Conservation (phyloP, 306 rosid species). For the Cucurbita maxima region DNA sequence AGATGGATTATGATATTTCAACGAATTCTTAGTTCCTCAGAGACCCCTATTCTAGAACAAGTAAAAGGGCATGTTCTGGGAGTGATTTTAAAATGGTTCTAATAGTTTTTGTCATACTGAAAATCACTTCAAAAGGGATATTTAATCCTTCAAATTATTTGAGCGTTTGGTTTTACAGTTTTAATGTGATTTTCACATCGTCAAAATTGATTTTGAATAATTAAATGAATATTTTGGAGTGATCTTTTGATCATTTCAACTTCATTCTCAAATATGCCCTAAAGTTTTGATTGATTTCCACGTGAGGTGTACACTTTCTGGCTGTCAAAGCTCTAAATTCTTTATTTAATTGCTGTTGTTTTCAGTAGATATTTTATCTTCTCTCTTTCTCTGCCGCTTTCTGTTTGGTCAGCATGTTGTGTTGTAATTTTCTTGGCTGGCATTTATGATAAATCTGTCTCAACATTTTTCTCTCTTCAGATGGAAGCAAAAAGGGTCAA, state of each 20-base stretch:
- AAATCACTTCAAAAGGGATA: no score
- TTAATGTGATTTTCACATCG: no score
- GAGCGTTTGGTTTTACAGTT: no score
- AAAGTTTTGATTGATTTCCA: not conserved
- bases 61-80: not conserved
- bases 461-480: not conserved
- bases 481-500: constrained; percentile 1
- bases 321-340: constrained; percentile 5
- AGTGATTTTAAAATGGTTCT: no score
- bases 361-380: not conserved
- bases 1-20: not conserved
- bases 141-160: no score
- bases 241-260: no score
- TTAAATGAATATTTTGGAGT: no score
- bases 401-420: not conserved
- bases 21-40: not conserved
- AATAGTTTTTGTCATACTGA: no score
- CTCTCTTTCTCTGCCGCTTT: not conserved
- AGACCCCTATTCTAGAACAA: not conserved
- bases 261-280: no score
- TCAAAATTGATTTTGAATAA: no score
- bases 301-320: not conserved
- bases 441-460: not conserved
- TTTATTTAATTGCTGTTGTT: not conserved
- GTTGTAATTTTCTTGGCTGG: not conserved